These are phyloP conservation scores for Cystofilobasidium ferigula DNA, from an alignment of 768 basidiomycete species.

Conservation along the genomic window DNA sequence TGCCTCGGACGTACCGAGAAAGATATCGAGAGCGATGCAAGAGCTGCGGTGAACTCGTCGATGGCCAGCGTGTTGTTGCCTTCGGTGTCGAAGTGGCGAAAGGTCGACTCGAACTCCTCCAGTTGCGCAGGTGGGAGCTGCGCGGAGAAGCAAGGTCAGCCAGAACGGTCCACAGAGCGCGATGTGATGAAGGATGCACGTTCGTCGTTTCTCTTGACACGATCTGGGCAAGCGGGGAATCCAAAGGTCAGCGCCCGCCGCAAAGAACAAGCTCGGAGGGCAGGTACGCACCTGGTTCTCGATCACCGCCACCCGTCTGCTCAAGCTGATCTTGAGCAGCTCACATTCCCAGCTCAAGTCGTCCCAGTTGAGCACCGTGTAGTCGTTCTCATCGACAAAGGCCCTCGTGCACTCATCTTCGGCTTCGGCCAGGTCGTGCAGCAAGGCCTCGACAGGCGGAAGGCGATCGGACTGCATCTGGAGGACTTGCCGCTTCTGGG, in stretches of 20 bases:
- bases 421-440: constrained; percentile 47
- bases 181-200: constrained; percentile 5
- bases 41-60: constrained; percentile 82
- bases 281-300: constrained; percentile 75
- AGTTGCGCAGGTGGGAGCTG: constrained; percentile 78
- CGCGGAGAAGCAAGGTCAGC: background rate
- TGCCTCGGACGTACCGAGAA: constrained; percentile 46
- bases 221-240: constrained; percentile 47
- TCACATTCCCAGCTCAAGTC: constrained; percentile 84
- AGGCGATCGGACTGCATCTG: constrained; percentile 53
- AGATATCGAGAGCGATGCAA: constrained; percentile 86
- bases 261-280: no score
- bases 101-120: constrained; percentile 92
- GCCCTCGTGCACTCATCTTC: constrained; percentile 71
- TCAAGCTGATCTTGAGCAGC: constrained; percentile 64
- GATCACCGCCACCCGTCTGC: constrained; percentile 86
- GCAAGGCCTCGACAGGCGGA: constrained; percentile 47
- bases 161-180: background rate
- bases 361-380: constrained; percentile 77
- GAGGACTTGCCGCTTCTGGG: constrained; percentile 58
- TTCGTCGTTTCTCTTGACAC: constrained; percentile 89
- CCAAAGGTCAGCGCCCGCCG: no score
- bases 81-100: constrained; percentile 93
- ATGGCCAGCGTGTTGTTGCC: constrained; percentile 74
- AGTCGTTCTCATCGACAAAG: constrained; percentile 94